phyloP scores from a whole-genome alignment of 2,329 filamentous ascomycete genomes.

The Sporothrix mexicana region DNA sequence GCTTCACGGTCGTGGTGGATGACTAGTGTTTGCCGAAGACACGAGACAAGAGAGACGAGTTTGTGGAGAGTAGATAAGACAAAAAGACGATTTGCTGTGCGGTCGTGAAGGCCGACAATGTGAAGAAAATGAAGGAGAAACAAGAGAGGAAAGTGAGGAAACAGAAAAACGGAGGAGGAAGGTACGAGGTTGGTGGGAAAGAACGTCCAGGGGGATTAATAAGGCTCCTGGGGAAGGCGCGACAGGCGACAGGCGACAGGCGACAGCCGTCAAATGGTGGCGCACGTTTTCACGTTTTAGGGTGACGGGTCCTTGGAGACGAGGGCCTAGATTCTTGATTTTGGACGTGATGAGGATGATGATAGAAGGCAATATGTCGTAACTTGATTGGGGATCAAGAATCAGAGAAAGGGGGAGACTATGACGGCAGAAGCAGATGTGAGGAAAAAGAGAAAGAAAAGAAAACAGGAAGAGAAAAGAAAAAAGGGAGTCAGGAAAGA shows the following conservation, averaged over 20 bases:
- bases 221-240: constrained; percentile 12
- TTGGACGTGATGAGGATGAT: constrained; percentile 21
- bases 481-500: not conserved
- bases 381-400: constrained; percentile 18
- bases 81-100: not conserved
- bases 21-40: constrained; percentile 3
- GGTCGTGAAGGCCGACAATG: not conserved
- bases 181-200: not conserved
- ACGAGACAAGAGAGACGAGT: not conserved
- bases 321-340: constrained; percentile 26
- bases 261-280: not conserved
- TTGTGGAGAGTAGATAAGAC: not conserved
- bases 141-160: not conserved
- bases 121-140: not conserved
- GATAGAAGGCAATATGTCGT: constrained; percentile 16
- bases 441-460: not conserved
- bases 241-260: not conserved
- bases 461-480: too few species aligned
- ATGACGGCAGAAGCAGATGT: constrained; percentile 15
- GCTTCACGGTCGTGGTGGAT: constrained; percentile 13
- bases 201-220: constrained; percentile 17
- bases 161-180: not conserved
- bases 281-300: constrained; percentile 17
- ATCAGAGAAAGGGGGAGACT: not conserved
- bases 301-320: not conserved